Conservation (phyloP, 345 rosid species). For the Streptanthus diversifolius region DNA sequence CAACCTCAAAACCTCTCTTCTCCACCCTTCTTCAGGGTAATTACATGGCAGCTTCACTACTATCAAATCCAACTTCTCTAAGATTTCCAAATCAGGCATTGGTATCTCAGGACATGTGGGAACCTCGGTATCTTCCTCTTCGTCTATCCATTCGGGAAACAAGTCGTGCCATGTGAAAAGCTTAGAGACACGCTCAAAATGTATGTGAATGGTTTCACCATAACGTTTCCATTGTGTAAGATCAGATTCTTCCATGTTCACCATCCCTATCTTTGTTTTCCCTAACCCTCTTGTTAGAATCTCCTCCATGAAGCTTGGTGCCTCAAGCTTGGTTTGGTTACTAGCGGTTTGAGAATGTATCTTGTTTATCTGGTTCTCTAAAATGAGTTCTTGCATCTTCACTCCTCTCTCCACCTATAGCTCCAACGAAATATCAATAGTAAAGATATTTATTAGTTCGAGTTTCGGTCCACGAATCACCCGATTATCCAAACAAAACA, state of each 20-base stretch:
- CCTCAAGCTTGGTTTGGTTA: conserved; percentile 51
- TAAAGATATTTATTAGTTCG: not conserved
- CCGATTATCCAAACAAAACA: not conserved
- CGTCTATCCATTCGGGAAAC: conserved; percentile 97
- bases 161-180: conserved; percentile 65
- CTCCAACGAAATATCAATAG: not conserved
- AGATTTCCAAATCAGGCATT: conserved; percentile 56
- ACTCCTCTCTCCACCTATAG: conserved; percentile 51
- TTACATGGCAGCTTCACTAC: conserved; percentile 78
- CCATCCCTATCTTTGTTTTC: conserved; percentile 63
- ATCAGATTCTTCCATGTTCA: conserved; percentile 74
- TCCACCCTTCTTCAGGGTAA: conserved; percentile 78
- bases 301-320: conserved; percentile 56
- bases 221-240: conserved; percentile 52
- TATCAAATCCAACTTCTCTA: conserved; percentile 57
- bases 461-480: not conserved
- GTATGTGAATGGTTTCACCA: conserved; percentile 52
- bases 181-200: conserved; percentile 56
- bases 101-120: conserved; percentile 81
- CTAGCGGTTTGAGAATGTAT: not conserved
- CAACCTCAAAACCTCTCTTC: conserved; percentile 73
- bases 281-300: conserved; percentile 42
- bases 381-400: conserved; percentile 57
- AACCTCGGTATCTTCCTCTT: conserved; percentile 75
- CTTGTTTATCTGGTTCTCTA: conserved; percentile 17